Evolutionary conservation across 1,284 basidiomycete species (phyloP).

Genomic region (Boletus smithii): DNA sequence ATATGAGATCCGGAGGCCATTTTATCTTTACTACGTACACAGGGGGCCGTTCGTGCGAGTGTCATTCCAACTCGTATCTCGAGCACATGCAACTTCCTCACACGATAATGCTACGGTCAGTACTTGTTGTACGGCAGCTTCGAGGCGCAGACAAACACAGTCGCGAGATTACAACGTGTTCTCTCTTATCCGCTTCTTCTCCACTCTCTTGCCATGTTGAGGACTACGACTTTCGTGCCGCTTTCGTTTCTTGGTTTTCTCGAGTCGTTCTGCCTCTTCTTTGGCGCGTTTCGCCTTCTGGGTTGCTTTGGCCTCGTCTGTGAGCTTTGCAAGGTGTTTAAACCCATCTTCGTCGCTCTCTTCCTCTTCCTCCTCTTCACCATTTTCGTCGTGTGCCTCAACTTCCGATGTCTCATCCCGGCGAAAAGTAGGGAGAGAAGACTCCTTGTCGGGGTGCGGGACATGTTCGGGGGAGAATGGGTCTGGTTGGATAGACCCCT

Average conservation of each 20-base stretch:
- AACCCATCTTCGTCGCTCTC: slow-evolving; percentile 39
- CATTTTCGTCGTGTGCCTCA: slow-evolving; percentile 30
- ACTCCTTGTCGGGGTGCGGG: slow-evolving; percentile 26
- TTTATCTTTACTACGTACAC: too few species aligned
- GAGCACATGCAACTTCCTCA: too few species aligned
- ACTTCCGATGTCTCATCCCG: slow-evolving; percentile 20
- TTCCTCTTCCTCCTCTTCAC: slow-evolving; percentile 14
- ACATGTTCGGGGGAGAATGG: slow-evolving; percentile 74
- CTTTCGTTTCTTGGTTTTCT: slow-evolving; percentile 37
- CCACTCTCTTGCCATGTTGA: slow-evolving; percentile 14
- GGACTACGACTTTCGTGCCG: slow-evolving; percentile 17
- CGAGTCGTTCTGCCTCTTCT: slow-evolving; percentile 31
- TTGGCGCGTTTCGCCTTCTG: slow-evolving; percentile 34
- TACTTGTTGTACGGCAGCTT: too few species aligned
- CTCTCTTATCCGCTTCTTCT: slow-evolving; percentile 18
- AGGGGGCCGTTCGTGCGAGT: too few species aligned
- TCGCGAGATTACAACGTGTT: slow-evolving; percentile 11
- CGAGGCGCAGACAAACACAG: too few species aligned
- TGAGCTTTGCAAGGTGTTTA: slow-evolving; percentile 35
- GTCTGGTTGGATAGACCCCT: slow-evolving; percentile 84
- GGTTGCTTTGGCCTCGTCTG: slow-evolving; percentile 30
- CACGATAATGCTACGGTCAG: too few species aligned
- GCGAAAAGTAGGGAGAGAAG: slow-evolving; percentile 3
- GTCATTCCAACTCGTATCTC: too few species aligned
- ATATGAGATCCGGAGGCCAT: too few species aligned